Evolutionary conservation across 305 asterid species (phyloP).

Genomic region (Fraxinus sp.): DNA sequence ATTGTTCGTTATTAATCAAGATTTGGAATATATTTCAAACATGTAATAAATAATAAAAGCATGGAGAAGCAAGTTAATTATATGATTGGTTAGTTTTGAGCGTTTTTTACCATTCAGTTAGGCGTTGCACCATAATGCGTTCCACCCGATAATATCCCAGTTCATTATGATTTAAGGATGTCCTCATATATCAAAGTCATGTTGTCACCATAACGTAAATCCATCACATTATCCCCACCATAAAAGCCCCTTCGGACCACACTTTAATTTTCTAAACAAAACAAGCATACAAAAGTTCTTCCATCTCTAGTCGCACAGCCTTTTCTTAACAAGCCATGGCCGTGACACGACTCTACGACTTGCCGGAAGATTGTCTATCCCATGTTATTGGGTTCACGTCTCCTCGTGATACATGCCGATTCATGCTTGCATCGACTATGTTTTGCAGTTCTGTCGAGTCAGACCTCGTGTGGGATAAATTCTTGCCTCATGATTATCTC

Average conservation of each 20-base stretch:
- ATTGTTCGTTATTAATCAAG: not conserved
- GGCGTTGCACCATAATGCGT: not conserved
- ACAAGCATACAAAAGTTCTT: not conserved
- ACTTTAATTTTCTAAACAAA: not conserved
- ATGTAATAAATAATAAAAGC: no score
- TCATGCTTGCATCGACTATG: conserved; percentile 36
- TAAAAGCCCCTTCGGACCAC: not conserved
- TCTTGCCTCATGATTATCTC: conserved; percentile 53
- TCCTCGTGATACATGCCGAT: conserved; percentile 49
- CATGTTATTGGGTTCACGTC: conserved; percentile 43
- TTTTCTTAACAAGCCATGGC: not conserved
- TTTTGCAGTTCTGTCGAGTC: conserved; percentile 49
- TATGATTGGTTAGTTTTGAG: not conserved
- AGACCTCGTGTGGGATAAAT: conserved; percentile 51
- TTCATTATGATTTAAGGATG: not conserved
- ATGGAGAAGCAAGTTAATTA: not conserved
- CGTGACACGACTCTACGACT: conserved; percentile 23
- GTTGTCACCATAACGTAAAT: conserved; percentile 27
- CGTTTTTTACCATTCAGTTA: not conserved
- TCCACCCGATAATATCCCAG: not conserved
- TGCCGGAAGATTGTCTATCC: conserved; percentile 63
- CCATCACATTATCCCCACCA: not conserved
- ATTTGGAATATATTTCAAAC: not conserved
- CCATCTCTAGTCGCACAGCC: not conserved
- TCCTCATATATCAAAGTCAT: conserved; percentile 29